A percentile compares a stretch with the other conserved stretches of the same genome.
These are phyloP conservation scores for Populus trichocarpa DNA, from an alignment of 441 rosid genomes.

Conservation along the genomic window DNA sequence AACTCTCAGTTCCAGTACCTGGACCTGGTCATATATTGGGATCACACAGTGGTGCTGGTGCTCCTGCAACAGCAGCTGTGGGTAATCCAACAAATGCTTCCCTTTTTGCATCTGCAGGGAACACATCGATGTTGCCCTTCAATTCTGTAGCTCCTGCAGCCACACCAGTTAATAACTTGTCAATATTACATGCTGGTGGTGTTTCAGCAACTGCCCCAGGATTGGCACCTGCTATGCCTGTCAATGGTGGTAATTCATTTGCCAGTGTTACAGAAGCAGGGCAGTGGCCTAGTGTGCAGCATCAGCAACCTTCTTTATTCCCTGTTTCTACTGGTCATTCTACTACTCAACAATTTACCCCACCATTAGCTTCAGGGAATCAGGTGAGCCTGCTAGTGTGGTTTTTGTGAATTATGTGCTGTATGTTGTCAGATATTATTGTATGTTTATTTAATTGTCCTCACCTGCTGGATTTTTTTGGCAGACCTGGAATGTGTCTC, in stretches of 20 bases:
- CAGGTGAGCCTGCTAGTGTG: constrained; percentile 46
- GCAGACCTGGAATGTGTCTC: constrained; percentile 55
- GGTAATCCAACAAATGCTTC: constrained; percentile 25
- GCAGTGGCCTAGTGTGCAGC: constrained; percentile 44
- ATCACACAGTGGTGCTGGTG: constrained; percentile 33
- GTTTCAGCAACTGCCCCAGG: constrained; percentile 33
- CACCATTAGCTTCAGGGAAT: constrained; percentile 39
- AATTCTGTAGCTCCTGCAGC: constrained; percentile 26
- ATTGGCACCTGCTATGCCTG: constrained; percentile 27
- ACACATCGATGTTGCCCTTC: constrained; percentile 19
- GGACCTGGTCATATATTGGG: constrained; percentile 46
- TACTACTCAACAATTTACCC: constrained; percentile 39
- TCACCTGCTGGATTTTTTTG: constrained; percentile 23
- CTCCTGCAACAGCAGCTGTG: constrained; percentile 25
- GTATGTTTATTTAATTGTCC: constrained; percentile 4
- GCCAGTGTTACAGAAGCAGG: constrained; percentile 24
- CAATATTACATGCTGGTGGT: constrained; percentile 30
- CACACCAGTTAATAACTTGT: constrained; percentile 28
- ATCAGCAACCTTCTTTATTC: constrained; percentile 49
- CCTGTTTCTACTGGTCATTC: constrained; percentile 44
- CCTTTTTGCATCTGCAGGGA: constrained; percentile 26
- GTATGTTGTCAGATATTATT: background rate
- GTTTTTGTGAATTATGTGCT: constrained; percentile 4
- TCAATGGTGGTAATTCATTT: constrained; percentile 32
- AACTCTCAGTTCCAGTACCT: constrained; percentile 57